Base-by-base conservation (phyloP, 352 stramenopile genomes). In the Albugo laibachii region DNA sequence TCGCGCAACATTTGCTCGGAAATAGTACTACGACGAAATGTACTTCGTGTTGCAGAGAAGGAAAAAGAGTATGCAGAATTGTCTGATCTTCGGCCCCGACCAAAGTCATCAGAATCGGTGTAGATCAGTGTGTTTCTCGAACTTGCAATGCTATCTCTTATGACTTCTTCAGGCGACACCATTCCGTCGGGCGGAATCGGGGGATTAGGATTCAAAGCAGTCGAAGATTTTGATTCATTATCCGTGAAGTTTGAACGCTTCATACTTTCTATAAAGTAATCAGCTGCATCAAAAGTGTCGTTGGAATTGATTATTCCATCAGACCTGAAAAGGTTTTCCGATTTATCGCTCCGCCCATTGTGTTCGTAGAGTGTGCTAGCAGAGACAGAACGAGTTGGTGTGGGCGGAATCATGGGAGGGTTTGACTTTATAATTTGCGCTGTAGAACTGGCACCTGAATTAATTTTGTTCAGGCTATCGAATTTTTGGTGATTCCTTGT, bases 141-240 rank as follows among this genome's bases (percentile, higher is more conserved):
- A 52, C 78, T 92, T 13, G 76, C 78, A 55, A 86, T 69, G 52
- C 72, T 86, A 44, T 88, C 78, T 36, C 78, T 67, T 49, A 92
- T 87, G 46, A 92, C 75, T 54, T 92, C 78, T 53, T 92, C 75
- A 2, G 78, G 75, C 12, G 73, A 85, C 50, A 92, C 85, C 15
- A 64, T 92, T 20, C 70, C 83, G 52, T 88, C 75, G 2, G 71
- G 67, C 5, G 78, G 78, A 34, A 92, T 57, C 42, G 71, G 72
- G 11, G 70, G 70, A 49, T 71, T 81, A 13, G 71, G 54, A 48
- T 78, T 43, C 38, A 19, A 8, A 43, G 3, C 3, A 24, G 3
- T 43, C 8, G 19, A 43, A 24, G 16, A 43, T 43, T 24, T 8
- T 24, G 16, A 43, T 43, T 43, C 16, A 43, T 43, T 43, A 43